These are phyloP conservation scores for Orbilia ellipsospora DNA, from an alignment of 2,329 filamentous ascomycete species.

Conservation along the genomic window DNA sequence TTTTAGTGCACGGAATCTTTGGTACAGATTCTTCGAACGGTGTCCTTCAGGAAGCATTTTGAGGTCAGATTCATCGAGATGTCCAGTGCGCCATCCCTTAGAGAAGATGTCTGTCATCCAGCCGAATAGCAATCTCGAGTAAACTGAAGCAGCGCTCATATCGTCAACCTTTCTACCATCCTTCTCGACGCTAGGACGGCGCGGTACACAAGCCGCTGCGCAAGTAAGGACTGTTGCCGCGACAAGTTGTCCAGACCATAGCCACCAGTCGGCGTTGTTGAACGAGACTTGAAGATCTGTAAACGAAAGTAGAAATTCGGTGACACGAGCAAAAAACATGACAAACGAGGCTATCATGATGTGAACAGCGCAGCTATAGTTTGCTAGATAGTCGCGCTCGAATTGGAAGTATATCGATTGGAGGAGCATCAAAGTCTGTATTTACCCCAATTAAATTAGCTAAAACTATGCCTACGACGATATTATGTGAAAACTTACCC, in stretches of 20 bases:
- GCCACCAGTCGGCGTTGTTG: slow-evolving; percentile 41
- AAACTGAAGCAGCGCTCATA: slow-evolving; percentile 28
- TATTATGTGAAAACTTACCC: slow-evolving; percentile 68
- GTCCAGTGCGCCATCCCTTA: slow-evolving; percentile 47
- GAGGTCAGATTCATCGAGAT: slow-evolving; percentile 50
- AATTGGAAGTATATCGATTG: slow-evolving; percentile 68
- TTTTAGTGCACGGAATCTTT: slow-evolving; percentile 28
- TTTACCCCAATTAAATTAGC: background rate
- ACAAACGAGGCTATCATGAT: slow-evolving; percentile 66
- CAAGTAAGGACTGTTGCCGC: slow-evolving; percentile 54
- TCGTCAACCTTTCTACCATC: slow-evolving; percentile 47
- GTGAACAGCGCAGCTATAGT: slow-evolving; percentile 69
- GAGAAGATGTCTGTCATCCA: slow-evolving; percentile 41
- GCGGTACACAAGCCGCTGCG: slow-evolving; percentile 43
- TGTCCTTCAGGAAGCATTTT: slow-evolving; percentile 28
- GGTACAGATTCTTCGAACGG: slow-evolving; percentile 39
- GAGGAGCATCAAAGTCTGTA: slow-evolving; percentile 67
- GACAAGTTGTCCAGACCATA: slow-evolving; percentile 53
- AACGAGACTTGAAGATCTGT: slow-evolving; percentile 50
- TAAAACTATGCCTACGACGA: background rate
- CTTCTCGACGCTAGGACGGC: slow-evolving; percentile 44
- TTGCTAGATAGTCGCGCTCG: slow-evolving; percentile 67
- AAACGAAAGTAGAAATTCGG: slow-evolving; percentile 41
- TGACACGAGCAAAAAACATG: slow-evolving; percentile 62
- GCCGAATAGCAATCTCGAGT: slow-evolving; percentile 22